phyloP scores from a whole-genome alignment of 768 basidiomycete genomes.

The Mycena leptocephala region DNA sequence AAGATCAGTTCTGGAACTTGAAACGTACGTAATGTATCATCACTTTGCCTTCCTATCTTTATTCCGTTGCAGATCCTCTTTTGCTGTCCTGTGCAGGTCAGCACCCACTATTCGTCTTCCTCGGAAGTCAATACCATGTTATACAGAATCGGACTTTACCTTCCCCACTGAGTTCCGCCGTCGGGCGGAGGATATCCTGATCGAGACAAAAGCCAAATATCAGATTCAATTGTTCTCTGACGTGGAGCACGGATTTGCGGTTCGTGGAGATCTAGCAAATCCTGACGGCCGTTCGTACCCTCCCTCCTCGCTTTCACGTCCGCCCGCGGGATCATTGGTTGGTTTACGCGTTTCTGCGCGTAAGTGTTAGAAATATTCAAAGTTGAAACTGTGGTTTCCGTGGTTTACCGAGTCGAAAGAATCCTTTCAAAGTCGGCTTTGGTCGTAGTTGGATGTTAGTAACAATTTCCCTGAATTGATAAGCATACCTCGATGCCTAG shows the following conservation, averaged over 20 bases:
- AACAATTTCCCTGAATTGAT: no score
- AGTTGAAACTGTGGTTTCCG: no score
- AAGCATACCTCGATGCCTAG: no score
- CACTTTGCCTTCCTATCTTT: not conserved
- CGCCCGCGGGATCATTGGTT: conserved; percentile 63
- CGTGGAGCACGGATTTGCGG: conserved; percentile 65
- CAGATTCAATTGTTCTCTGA: conserved; percentile 73
- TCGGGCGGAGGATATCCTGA: conserved; percentile 70
- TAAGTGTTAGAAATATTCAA: not conserved
- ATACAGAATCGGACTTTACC: conserved; percentile 67
- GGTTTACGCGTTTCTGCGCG: conserved; percentile 65
- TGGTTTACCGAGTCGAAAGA: no score
- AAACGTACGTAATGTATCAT: conserved; percentile 55
- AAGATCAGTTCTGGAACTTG: conserved; percentile 63
- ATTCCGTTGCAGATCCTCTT: conserved; percentile 60
- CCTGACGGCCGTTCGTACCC: no score
- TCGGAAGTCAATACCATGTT: not conserved
- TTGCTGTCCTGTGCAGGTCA: conserved; percentile 71
- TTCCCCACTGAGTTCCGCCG: conserved; percentile 69
- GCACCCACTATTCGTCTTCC: not conserved
- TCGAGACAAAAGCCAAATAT: conserved; percentile 66
- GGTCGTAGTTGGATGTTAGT: no score
- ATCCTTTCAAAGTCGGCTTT: no score
- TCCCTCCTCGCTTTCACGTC: conserved; percentile 38
- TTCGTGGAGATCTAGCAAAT: conserved; percentile 58